These are phyloP conservation scores for Dothideomycetes sp. DNA, from an alignment of 2,329 filamentous ascomycete species.

Conservation along the genomic window DNA sequence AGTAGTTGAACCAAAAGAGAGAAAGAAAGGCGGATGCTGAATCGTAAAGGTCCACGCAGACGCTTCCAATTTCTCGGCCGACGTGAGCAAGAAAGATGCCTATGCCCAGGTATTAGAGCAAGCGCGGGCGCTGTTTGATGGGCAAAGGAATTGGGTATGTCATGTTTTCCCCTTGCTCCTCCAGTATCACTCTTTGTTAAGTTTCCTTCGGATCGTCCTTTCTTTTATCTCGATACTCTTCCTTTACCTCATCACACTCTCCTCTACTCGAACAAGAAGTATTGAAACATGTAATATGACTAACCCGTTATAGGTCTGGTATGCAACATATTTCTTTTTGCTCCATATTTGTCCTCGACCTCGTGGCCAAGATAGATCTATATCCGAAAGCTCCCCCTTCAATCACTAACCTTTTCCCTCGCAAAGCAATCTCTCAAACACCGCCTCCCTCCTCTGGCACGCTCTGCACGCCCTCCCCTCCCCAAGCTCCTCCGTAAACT, in stretches of 20 bases:
- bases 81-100: conserved; percentile 58
- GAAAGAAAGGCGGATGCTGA: background rate
- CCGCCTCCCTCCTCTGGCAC: conserved; percentile 68
- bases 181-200: background rate
- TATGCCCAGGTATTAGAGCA: conserved; percentile 65
- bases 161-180: background rate
- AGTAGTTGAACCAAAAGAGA: too few species aligned
- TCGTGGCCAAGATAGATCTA: background rate
- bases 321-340: too few species aligned
- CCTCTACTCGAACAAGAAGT: background rate
- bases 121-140: conserved; percentile 57
- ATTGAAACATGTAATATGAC: conserved; percentile 13
- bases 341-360: background rate
- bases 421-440: conserved; percentile 62
- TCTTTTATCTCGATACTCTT: background rate
- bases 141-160: conserved; percentile 67
- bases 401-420: background rate
- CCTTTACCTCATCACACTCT: background rate
- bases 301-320: conserved; percentile 9
- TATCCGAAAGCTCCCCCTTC: background rate
- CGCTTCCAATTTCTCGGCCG: conserved; percentile 58
- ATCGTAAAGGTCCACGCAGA: conserved; percentile 68
- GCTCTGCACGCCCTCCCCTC: conserved; percentile 60
- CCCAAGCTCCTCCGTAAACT: conserved; percentile 61
- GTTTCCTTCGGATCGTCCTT: background rate